These are phyloP conservation scores for Terfezia boudieri DNA, from an alignment of 495 filamentous ascomycete genomes.

Conservation along the genomic window DNA sequence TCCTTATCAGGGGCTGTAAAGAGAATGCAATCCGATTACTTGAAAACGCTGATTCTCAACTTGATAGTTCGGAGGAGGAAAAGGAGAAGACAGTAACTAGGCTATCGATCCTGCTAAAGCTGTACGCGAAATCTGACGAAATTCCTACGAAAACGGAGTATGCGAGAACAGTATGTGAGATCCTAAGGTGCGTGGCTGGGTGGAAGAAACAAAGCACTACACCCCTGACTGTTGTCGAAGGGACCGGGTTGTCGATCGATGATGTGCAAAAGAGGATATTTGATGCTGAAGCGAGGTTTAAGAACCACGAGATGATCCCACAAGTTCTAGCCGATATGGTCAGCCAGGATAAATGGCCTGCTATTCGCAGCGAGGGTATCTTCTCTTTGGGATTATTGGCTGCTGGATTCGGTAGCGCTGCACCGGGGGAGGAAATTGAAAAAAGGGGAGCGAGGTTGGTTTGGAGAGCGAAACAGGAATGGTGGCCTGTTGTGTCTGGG, in stretches of 20 bases:
- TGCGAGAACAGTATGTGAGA: constrained; percentile 38
- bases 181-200: constrained; percentile 27
- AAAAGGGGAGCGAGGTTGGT: background rate
- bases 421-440: background rate
- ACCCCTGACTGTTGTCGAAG: constrained; percentile 23
- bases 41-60: constrained; percentile 23
- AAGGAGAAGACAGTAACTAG: constrained; percentile 10
- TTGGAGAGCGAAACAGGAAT: background rate
- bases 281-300: constrained; percentile 7
- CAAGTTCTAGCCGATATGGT: constrained; percentile 24
- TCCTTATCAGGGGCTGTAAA: constrained; percentile 29
- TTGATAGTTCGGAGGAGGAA: constrained; percentile 5
- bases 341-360: constrained; percentile 43
- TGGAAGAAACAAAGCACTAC: constrained; percentile 8
- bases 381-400: constrained; percentile 52
- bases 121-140: constrained; percentile 33
- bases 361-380: constrained; percentile 47
- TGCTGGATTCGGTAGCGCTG: background rate
- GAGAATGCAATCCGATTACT: constrained; percentile 36
- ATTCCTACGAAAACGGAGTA: constrained; percentile 50
- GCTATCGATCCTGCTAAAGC: constrained; percentile 23
- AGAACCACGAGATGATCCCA: background rate
- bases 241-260: background rate
- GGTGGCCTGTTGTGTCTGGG: background rate
- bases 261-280: constrained; percentile 32